Evolutionary conservation across 2,329 filamentous ascomycete genomes (phyloP), one percentile per base, ranked within the genome.

Genomic region (Fusarium sp.): DNA sequence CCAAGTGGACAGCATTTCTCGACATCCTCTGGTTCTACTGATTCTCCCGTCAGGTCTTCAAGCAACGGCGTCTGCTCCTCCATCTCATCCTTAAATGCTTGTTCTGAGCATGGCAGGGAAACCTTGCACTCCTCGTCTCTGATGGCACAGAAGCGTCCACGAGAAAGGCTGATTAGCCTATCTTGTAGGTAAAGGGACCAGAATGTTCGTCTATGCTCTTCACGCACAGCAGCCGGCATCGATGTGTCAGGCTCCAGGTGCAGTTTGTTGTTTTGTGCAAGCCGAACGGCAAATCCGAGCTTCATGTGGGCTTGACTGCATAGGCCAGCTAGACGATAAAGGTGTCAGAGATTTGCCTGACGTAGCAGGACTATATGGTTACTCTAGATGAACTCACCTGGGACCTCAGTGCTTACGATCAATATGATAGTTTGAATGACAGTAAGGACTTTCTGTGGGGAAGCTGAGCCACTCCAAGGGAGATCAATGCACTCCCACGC

Each of bases 221-320:
- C 58, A 0, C 57, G 56, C 8, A 32, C 42, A 1, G 43, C 24
- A 1, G 24, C 3, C 0, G 56, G 20, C 2, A 47, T 34, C 5
- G 48, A 32, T 2, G 4, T 1, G 0, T 62, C 48, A 2, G 58
- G 56, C 11, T 62, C 58, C 2, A 62, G 15, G 12, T 62, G 51
- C 1, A 62, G 17, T 28, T 32, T 62, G 12, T 62, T 40, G 7
- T 62, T 62, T 23, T 62, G 56, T 3, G 58, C 58, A 3, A 62
- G 36, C 0, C 58, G 56, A 1, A 62, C 51, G 3, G 58, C 58
- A 15, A 62, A 62, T 1, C 56, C 58, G 7, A 56, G 58, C 7
- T 62, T 62, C 58, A 62, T 62, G n/a, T 62, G 57, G 2, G 58
- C 58, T 12, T 62, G 56, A 8, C 23, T 62, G 10, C 58, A 62